Base-by-base conservation (phyloP, 2,329 filamentous ascomycete species). In the Paraphoma chrysanthemicola region DNA sequence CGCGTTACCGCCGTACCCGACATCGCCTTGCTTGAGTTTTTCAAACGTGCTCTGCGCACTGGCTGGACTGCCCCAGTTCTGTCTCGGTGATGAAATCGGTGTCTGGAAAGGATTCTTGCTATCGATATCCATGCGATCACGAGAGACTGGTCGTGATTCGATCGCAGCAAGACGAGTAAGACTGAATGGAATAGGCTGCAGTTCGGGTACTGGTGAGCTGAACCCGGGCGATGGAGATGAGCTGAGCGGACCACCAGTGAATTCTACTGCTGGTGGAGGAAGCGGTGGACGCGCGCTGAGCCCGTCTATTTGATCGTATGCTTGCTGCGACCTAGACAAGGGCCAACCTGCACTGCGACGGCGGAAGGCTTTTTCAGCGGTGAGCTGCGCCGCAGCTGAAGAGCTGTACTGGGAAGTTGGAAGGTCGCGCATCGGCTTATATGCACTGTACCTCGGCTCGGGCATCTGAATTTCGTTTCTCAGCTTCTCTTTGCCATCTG, bases 401-500 rank as follows among this genome's bases (percentile, higher is more conserved):
- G 63, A 71, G 23, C 56, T 18, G 14, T 64, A 49, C 46, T 75
- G 67, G 6, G 57, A 58, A 12, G 52, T 48, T 23, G 73, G 64
- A 0, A 70, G 72, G 48, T 84, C 82, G 53, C 79, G 79, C 11
- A 72, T 71, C 1, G 90, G 86, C 73, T 93, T 97, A 79, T 97
- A 98, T 1, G 88, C 83, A 53, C 88, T 91, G 73, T 92, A 99
- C 17, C 88, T 86, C 17, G 95, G 95, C 66, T 97, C 93, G 0
- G 94, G 94, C 57, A 91, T 84, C 38, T 95, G 93, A 5, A 94
- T 89, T 74, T 99, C 95, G 69, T 96, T 97, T 31, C 89, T 85
- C 39, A 99, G 83, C 71, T 90, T 94, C 77, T 98, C 94, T 73
- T 97, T 97, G 41, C 92, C 94, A 67, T 98, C 95, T 0, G 95